Conservation (phyloP, 75 land plant species). For the Gnetum montanum region DNA sequence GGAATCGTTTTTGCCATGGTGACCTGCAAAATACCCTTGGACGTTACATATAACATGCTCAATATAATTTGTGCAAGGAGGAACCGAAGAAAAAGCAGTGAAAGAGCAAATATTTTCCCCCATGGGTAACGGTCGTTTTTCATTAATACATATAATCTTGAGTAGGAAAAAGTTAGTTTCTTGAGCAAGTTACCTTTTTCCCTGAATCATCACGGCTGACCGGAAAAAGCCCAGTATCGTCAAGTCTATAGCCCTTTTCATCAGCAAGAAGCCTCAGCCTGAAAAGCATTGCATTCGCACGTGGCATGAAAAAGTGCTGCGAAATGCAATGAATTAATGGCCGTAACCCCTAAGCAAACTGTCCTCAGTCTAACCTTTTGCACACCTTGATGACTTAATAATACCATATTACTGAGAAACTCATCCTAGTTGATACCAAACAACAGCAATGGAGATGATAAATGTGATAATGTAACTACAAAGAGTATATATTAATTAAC, state of each 20-base stretch:
- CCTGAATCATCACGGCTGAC: constrained; percentile 41
- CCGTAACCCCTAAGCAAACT: neutral
- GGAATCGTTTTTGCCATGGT: constrained; percentile 27
- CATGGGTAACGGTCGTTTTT: neutral
- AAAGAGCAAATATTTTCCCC: neutral
- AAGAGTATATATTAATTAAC: no score
- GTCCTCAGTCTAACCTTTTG: neutral
- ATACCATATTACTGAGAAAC: no score
- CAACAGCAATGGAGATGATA: no score
- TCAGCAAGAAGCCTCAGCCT: constrained; percentile 91
- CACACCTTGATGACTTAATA: no score
- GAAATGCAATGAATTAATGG: neutral
- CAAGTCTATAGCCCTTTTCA: constrained; percentile 80
- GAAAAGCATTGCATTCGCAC: neutral
- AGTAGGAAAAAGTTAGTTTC: neutral
- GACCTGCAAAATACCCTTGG: constrained; percentile 16
- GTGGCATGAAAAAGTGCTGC: neutral
- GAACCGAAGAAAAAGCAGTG: neutral
- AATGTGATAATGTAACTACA: no score
- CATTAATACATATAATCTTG: neutral
- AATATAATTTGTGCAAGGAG: neutral
- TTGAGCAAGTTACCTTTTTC: constrained; percentile 31
- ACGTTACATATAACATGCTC: neutral
- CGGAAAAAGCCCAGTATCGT: constrained; percentile 82
- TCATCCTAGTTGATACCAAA: no score